Base-by-base conservation (phyloP, 768 basidiomycete genomes). In the Boletus insuetus region DNA sequence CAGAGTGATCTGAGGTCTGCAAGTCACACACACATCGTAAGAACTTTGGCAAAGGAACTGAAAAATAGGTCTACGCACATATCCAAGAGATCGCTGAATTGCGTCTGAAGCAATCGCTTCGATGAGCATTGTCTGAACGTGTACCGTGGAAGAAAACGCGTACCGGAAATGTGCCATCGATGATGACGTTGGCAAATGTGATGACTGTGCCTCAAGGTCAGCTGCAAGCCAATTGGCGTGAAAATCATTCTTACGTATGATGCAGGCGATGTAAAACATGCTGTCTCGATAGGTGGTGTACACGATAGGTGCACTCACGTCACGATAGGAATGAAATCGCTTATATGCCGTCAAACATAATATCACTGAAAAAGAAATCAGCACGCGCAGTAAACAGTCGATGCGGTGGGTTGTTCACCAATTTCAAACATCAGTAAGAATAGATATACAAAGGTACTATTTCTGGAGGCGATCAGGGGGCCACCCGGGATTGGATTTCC, bases 251-350 rank as follows among this genome's bases (percentile, higher is more conserved):
- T 48, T 37, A 64, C 64, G 22, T 20, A 56, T 51, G 19, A 66
- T 60, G 29, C 64, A 63, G 31, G n/a, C 1, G 16, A 64, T 46
- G 16, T 64, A 64, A 39, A 64, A 29, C 46, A 66, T 51, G 29
- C 53, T 32, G 22, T 63, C 64, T 19, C 54, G 49, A 45, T 66
- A 66, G 16, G 49, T 16, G 7, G 31, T 46, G 32, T 16, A 9
- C 17, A 64, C 41, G 8, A 66, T 49, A 5, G 49, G 29, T 19
- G 22, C 17, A 12, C 5, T 35, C n/a, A 49, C 32, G 12, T 44
- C 10, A 29, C 53, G 44, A 37, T 61, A 61, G n/a, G 51, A 6
- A n/a, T 26, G 40, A 39, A 58, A 49, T 9, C 4, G 39, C 39
- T 46, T 53, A 9, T 54, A 62, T 2, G 31, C 49, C 16, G 31